These are phyloP conservation scores for Lathyrus oleraceus DNA, from an alignment of 306 rosid species.

Conservation along the genomic window DNA sequence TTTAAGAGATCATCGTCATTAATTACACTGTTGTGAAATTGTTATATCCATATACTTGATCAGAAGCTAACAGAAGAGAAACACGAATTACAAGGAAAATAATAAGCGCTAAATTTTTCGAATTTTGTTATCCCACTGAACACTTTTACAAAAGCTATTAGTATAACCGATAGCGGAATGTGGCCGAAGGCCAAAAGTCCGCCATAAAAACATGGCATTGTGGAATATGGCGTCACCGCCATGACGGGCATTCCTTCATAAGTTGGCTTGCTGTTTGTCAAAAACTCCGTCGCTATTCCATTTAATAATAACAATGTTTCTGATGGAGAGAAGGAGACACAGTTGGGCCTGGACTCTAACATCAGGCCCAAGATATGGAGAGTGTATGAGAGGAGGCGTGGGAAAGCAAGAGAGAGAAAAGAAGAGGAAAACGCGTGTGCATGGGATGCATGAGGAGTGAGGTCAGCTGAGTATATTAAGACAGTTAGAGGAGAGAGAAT, in stretches of 20 bases:
- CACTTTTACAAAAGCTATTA: no score
- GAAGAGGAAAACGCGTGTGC: no score
- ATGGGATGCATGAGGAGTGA: no score
- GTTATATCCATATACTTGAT: conserved; percentile 10
- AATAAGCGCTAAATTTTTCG: not conserved
- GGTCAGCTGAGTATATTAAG: no score
- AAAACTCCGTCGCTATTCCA: not conserved
- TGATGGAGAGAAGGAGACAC: no score
- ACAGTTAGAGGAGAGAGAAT: no score
- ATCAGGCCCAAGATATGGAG: no score
- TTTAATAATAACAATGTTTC: not conserved
- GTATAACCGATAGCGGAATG: not conserved
- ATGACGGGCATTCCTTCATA: not conserved
- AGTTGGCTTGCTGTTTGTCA: not conserved
- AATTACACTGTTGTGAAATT: conserved; percentile 65
- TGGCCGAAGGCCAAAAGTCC: not conserved
- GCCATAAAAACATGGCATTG: not conserved
- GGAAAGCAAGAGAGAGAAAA: no score
- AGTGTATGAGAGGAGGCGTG: no score
- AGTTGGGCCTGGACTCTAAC: no score
- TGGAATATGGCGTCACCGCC: not conserved
- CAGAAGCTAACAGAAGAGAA: conserved; percentile 19
- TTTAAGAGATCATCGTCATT: conserved; percentile 72
- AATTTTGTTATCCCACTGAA: no score
- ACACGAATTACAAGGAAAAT: conserved; percentile 23